Conservation (phyloP, 495 filamentous ascomycete genomes). For the Tuber microsphaerosporum region DNA sequence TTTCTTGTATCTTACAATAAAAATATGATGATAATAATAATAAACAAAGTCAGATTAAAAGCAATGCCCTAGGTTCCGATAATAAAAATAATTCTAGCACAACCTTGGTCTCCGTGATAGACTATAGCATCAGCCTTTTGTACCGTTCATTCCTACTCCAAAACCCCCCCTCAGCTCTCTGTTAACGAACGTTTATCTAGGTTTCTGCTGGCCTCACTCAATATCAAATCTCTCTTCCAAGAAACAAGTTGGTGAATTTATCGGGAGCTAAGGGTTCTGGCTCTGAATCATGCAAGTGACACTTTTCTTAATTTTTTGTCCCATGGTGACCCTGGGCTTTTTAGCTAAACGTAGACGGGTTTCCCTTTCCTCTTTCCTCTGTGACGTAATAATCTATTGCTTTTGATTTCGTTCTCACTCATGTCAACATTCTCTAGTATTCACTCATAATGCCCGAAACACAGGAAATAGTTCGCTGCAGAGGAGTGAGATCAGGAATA, state of each 20-base stretch:
- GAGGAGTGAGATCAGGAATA: constrained; percentile 9
- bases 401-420: neutral
- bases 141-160: no score
- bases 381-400: neutral
- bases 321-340: neutral
- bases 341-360: neutral
- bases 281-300: constrained; percentile 10
- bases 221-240: no score
- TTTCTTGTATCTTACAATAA: no score
- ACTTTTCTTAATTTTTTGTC: neutral
- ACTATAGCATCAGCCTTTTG: no score
- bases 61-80: no score
- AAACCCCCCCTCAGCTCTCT: no score
- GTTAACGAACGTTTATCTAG: no score
- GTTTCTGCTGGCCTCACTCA: no score
- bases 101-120: no score
- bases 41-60: no score
- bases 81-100: no score
- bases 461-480: neutral
- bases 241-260: neutral
- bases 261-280: constrained; percentile 23
- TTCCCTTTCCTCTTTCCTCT: neutral
- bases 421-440: neutral
- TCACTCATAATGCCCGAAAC: neutral
- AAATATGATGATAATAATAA: no score